Evolutionary conservation across 768 basidiomycete genomes (phyloP).

Genomic region (Suillus clintonianus): DNA sequence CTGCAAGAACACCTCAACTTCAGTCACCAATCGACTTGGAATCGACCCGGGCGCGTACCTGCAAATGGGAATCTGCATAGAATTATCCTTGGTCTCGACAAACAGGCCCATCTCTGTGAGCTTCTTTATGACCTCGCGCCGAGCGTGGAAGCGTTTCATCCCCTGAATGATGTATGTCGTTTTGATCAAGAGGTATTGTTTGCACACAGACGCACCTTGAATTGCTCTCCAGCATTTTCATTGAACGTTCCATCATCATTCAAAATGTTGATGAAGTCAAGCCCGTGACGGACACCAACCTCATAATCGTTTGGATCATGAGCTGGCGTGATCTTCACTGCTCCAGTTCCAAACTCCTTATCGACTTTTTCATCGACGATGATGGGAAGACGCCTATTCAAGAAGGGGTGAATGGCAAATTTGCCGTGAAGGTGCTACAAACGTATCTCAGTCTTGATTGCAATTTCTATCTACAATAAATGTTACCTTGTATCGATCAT

Average conservation of each 20-base stretch:
- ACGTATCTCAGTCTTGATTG: neutral
- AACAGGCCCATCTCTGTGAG: conserved; percentile 85
- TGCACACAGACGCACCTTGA: conserved; percentile 50
- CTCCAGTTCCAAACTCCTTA: conserved; percentile 96
- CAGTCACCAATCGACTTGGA: neutral
- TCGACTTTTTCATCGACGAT: conserved; percentile 82
- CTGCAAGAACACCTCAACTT: conserved; percentile 37
- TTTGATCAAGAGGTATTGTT: neutral
- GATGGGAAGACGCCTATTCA: conserved; percentile 84
- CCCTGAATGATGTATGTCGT: conserved; percentile 47
- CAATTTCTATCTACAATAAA: neutral
- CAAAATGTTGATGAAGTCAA: conserved; percentile 91
- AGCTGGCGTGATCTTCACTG: conserved; percentile 98
- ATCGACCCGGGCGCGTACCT: conserved; percentile 44
- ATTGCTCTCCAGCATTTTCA: conserved; percentile 78
- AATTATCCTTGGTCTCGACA: conserved; percentile 92
- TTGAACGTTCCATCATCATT: conserved; percentile 98
- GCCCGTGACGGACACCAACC: conserved; percentile 82
- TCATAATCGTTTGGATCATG: conserved; percentile 98
- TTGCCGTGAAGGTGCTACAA: conserved; percentile 88
- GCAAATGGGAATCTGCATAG: conserved; percentile 97
- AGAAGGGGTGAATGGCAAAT: conserved; percentile 87
- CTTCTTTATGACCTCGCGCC: conserved; percentile 79
- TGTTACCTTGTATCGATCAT: conserved; percentile 77
- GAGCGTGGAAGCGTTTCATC: conserved; percentile 97